phyloP scores from a whole-genome alignment of 2,329 filamentous ascomycete species.

The Fusarium lyarnte region DNA sequence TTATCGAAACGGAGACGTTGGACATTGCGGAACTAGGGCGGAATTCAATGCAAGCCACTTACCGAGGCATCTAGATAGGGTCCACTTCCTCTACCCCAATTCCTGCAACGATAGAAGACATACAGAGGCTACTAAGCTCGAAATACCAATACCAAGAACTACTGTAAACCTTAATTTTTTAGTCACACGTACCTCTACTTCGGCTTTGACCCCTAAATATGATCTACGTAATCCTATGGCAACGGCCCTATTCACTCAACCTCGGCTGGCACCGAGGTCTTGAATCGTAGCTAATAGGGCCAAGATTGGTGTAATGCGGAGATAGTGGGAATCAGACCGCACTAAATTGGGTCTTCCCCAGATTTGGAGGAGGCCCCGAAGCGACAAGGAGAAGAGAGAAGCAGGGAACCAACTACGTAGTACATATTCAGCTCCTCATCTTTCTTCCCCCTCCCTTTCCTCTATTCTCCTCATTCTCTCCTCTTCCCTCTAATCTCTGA shows the following conservation, averaged over 20 bases:
- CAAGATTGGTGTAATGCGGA: slow-evolving; percentile 19
- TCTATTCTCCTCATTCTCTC: neutral
- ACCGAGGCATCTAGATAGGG: neutral
- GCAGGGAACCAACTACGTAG: neutral
- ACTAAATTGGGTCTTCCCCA: slow-evolving; percentile 29
- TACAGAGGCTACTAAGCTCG: neutral
- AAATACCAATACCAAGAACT: neutral
- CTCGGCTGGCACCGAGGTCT: slow-evolving; percentile 3
- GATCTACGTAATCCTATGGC: neutral
- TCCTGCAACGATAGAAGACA: neutral
- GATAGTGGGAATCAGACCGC: slow-evolving; percentile 9
- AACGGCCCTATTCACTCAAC: neutral
- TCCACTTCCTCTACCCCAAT: neutral
- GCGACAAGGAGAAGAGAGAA: neutral
- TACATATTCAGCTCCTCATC: slow-evolving; percentile 25
- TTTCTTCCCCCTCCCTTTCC: neutral
- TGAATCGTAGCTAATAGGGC: neutral
- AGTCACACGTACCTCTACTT: neutral
- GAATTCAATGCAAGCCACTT: neutral
- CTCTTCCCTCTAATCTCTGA: neutral
- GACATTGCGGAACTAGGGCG: neutral
- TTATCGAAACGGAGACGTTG: neutral
- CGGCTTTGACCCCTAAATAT: neutral
- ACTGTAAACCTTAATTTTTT: neutral
- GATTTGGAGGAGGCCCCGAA: slow-evolving; percentile 13